Conservation (phyloP, 2,329 filamentous ascomycete genomes). For the Aspergillus phoenicis region DNA sequence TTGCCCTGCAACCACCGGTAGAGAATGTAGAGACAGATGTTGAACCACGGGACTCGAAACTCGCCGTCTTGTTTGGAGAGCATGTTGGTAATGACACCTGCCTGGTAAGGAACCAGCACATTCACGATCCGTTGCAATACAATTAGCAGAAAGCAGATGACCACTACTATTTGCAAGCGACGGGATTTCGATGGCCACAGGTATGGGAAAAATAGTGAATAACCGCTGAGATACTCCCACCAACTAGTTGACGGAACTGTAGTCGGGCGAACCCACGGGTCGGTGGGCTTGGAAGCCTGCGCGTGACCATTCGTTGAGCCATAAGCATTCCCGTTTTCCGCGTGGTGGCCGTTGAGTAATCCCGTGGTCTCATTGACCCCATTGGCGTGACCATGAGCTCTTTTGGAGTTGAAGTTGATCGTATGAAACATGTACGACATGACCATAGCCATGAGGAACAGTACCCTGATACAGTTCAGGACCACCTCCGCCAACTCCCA, state of each 20-base stretch:
- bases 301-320: conserved; percentile 51
- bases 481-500: conserved; percentile 47
- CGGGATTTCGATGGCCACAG: conserved; percentile 87
- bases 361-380: conserved; percentile 47
- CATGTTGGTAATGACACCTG: conserved; percentile 76
- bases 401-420: conserved; percentile 47
- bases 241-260: conserved; percentile 85
- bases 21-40: conserved; percentile 74
- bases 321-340: conserved; percentile 54
- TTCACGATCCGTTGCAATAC: conserved; percentile 82
- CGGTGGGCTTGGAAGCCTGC: conserved; percentile 51
- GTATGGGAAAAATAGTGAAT: conserved; percentile 93
- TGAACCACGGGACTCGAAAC: conserved; percentile 67
- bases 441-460: conserved; percentile 64
- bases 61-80: conserved; percentile 63
- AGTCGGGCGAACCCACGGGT: conserved; percentile 86
- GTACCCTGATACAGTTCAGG: conserved; percentile 68
- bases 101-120: conserved; percentile 78
- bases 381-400: conserved; percentile 34
- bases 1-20: conserved; percentile 83
- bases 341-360: conserved; percentile 42
- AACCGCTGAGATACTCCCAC: conserved; percentile 94
- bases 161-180: conserved; percentile 73
- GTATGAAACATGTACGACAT: conserved; percentile 59
- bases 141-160: conserved; percentile 80